Evolutionary conservation across 2,329 filamentous ascomycete genomes (phyloP).

Genomic region (Xylaria sp.): DNA sequence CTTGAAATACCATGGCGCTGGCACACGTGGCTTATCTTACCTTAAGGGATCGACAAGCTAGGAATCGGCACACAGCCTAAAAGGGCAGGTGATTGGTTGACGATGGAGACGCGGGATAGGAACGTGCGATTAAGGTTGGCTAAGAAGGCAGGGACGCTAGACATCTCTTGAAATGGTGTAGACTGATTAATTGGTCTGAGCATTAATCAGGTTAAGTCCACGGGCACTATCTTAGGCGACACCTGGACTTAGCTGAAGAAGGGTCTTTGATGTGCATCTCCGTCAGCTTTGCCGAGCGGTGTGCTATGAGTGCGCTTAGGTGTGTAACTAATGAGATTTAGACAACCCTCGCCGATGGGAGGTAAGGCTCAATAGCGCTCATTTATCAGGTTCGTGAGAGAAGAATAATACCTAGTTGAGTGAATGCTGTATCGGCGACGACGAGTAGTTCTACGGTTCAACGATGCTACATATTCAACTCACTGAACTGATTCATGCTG

Average conservation of each 20-base stretch:
- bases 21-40: constrained; percentile 39
- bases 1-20: constrained; percentile 33
- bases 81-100: constrained; percentile 40
- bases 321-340: neutral
- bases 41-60: constrained; percentile 18
- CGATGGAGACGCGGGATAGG: constrained; percentile 5
- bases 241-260: neutral
- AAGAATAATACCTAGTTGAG: neutral
- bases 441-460: neutral
- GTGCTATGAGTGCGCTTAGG: neutral
- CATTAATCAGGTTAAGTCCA: constrained; percentile 5
- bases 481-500: neutral
- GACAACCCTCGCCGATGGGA: neutral
- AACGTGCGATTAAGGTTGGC: constrained; percentile 47
- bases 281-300: neutral
- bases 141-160: constrained; percentile 31
- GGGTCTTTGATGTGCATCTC: neutral
- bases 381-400: neutral
- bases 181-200: neutral
- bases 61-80: constrained; percentile 31
- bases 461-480: neutral
- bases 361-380: neutral
- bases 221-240: constrained; percentile 4
- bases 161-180: constrained; percentile 13
- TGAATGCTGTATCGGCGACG: neutral